Base-by-base conservation (phyloP, 371 early-diverging fungal species). In the Rhizopus arrhizus region DNA sequence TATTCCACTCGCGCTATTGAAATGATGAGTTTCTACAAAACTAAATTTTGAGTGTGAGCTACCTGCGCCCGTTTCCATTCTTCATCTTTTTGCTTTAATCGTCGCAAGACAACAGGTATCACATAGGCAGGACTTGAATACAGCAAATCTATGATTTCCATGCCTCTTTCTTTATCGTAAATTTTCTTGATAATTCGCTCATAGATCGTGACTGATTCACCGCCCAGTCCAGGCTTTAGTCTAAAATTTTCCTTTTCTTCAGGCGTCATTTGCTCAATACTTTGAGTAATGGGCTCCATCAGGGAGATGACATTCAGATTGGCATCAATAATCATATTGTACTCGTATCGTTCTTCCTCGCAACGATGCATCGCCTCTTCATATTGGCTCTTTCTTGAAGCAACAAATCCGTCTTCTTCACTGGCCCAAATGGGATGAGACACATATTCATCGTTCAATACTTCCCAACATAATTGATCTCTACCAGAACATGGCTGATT, bases 281-380 rank as follows among this genome's bases (percentile, higher is more conserved):
- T 57, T 45, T 67, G 53, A 6, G 87, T 86, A 51, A 99, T 88
- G 16, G 96, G 93, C 64, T 96, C 94, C 48, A 99, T 72, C 29
- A 93, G 75, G 3, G 87, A 84, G 67, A 99, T 99, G 0, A 94
- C 86, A 46, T 88, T 88, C 51, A 94, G 69, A 50, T 96, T 94
- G 55, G 98, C 91, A 66, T 98, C 95, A 54, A 99, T 94, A 69
- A 95, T 90, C 59, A 99, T 74, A 71, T 99, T 99, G 75, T 96
- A 92, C 61, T 99, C 99, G 49, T 78, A 73, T 63, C 74, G 84
- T 68, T 99, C 99, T 72, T 99, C 99, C 74, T 98, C 99, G 71
- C 91, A 88, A 47, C 91, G 86, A 82, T 91, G 94, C 62, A 99
- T 71, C 15, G 89, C 89, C 64, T 99, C 99, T 72, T 99, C 99